These are phyloP conservation scores for Xylaria palmicola DNA, from an alignment of 495 filamentous ascomycete species.

Conservation along the genomic window DNA sequence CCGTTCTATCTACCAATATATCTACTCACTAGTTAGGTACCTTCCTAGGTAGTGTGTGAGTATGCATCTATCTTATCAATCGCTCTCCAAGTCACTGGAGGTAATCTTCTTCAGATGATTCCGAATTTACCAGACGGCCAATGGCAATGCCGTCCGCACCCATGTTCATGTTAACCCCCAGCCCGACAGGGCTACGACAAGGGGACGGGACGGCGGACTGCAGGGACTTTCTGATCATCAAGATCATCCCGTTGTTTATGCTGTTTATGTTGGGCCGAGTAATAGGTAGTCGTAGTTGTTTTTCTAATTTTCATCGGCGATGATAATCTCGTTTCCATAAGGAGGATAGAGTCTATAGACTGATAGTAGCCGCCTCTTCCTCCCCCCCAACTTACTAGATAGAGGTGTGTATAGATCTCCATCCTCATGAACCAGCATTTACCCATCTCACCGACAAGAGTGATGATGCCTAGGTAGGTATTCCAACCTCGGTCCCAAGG, in stretches of 20 bases:
- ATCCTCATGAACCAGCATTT: too few species aligned
- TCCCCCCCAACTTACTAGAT: too few species aligned
- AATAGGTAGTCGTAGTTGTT: too few species aligned
- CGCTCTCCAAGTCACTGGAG: neutral
- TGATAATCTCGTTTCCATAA: neutral
- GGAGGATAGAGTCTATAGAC: too few species aligned
- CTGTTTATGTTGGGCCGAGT: neutral
- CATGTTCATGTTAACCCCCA: constrained; percentile 4
- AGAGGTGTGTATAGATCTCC: too few species aligned
- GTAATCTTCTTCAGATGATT: neutral
- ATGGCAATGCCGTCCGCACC: neutral
- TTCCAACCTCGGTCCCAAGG: neutral
- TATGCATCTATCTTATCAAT: neutral
- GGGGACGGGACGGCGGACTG: neutral
- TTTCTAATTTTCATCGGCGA: neutral
- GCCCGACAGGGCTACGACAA: constrained; percentile 4
- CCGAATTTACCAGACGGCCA: neutral
- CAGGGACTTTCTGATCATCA: neutral
- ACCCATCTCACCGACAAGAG: too few species aligned
- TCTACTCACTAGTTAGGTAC: too few species aligned
- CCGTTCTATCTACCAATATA: too few species aligned
- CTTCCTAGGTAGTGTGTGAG: too few species aligned
- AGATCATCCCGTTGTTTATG: neutral
- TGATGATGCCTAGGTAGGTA: too few species aligned
- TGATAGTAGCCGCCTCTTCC: too few species aligned